Evolutionary conservation across 306 rosid species (phyloP).

Genomic region (Prunus armeniaca): DNA sequence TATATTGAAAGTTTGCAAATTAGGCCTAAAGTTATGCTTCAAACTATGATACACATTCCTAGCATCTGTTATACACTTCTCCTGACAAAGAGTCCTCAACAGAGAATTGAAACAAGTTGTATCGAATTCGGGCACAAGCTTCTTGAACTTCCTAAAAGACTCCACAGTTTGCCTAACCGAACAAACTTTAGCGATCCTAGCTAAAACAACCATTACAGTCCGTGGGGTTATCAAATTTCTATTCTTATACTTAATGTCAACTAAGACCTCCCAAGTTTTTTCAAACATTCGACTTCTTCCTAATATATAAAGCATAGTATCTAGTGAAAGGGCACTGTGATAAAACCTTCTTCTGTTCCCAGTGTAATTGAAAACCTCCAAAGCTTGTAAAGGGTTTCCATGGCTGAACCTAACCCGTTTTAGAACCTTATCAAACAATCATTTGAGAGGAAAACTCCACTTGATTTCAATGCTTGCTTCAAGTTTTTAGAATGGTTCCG

Average conservation of each 20-base stretch:
- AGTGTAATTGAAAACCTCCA: constrained; percentile 65
- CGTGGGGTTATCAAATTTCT: constrained; percentile 46
- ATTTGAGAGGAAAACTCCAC: constrained; percentile 62
- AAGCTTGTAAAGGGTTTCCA: constrained; percentile 62
- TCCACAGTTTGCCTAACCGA: constrained; percentile 82
- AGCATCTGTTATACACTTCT: constrained; percentile 87
- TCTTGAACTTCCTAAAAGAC: constrained; percentile 65
- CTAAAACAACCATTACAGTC: constrained; percentile 76
- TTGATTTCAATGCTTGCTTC: constrained; percentile 52
- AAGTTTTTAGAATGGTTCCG: constrained; percentile 34
- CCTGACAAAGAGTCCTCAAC: constrained; percentile 83
- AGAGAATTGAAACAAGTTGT: constrained; percentile 60
- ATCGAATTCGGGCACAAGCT: constrained; percentile 56
- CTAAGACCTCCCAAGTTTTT: constrained; percentile 53
- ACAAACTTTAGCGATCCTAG: constrained; percentile 70
- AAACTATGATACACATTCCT: constrained; percentile 81
- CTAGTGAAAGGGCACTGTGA: constrained; percentile 63
- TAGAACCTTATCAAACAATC: constrained; percentile 68
- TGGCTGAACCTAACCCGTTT: constrained; percentile 81
- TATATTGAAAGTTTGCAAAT: constrained; percentile 75
- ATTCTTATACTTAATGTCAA: constrained; percentile 47
- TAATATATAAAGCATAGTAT: constrained; percentile 75
- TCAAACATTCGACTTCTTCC: constrained; percentile 70
- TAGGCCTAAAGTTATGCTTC: constrained; percentile 63
- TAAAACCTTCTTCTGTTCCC: constrained; percentile 65